Evolutionary conservation across 2,329 filamentous ascomycete species (phyloP).

Genomic region (Aspergillus terreus): DNA sequence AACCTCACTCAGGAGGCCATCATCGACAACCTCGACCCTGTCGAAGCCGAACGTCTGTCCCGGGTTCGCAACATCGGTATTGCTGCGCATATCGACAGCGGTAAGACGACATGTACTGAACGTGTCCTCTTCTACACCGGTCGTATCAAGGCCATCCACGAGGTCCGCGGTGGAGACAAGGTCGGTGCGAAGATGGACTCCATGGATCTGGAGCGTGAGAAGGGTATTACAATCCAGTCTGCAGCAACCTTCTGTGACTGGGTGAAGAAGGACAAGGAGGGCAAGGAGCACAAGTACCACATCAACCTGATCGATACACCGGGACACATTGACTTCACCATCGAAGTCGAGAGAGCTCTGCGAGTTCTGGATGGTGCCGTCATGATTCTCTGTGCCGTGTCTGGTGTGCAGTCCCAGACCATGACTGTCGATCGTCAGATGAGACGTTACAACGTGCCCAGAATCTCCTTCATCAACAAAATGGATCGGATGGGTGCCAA

Average conservation of each 20-base stretch:
- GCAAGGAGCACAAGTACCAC: slow-evolving; percentile 86
- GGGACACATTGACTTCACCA: slow-evolving; percentile 98
- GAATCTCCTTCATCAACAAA: slow-evolving; percentile 97
- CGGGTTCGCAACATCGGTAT: slow-evolving; percentile 96
- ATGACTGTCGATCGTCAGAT: slow-evolving; percentile 98
- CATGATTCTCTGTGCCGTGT: slow-evolving; percentile 97
- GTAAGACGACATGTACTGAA: slow-evolving; percentile 95
- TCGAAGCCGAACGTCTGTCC: slow-evolving; percentile 73
- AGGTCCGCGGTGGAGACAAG: slow-evolving; percentile 83
- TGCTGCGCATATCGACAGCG: slow-evolving; percentile 96
- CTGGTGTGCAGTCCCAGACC: slow-evolving; percentile 94
- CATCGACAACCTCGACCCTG: slow-evolving; percentile 73
- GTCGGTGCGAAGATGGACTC: slow-evolving; percentile 99
- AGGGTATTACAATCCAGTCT: slow-evolving; percentile 98
- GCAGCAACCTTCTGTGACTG: slow-evolving; percentile 98
- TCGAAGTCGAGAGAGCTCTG: slow-evolving; percentile 93
- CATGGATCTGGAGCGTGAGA: slow-evolving; percentile 97
- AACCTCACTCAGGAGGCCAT: slow-evolving; percentile 61
- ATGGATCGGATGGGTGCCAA: slow-evolving; percentile 99
- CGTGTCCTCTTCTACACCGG: slow-evolving; percentile 98
- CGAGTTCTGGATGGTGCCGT: slow-evolving; percentile 94
- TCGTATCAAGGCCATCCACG: slow-evolving; percentile 93
- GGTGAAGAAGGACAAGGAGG: slow-evolving; percentile 73
- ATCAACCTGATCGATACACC: slow-evolving; percentile 98
- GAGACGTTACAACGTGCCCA: slow-evolving; percentile 94